Evolutionary conservation across 2,329 filamentous ascomycete species (phyloP).

Genomic region (Aplosporella prunicola): DNA sequence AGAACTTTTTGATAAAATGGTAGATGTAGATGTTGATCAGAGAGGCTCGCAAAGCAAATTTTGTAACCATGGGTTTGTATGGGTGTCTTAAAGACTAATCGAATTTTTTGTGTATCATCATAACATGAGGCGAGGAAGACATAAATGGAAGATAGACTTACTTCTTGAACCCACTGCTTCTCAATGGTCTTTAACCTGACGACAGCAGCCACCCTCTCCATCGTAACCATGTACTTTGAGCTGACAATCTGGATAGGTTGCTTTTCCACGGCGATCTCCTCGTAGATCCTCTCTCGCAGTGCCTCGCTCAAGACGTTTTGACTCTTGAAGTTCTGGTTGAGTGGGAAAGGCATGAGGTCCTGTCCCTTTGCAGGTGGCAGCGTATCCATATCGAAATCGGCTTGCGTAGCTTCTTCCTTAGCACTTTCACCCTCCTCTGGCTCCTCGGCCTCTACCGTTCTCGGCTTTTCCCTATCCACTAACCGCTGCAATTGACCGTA

Average conservation of each 20-base stretch:
- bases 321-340: conserved; percentile 62
- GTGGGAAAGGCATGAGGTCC: conserved; percentile 55
- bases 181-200: conserved; percentile 80
- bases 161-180: conserved; percentile 64
- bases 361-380: conserved; percentile 23
- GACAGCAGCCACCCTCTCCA: conserved; percentile 75
- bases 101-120: conserved; percentile 71
- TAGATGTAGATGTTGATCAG: conserved; percentile 42
- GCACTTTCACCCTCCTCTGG: conserved; percentile 17
- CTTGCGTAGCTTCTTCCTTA: conserved; percentile 8
- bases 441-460: conserved; percentile 16
- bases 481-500: conserved; percentile 38
- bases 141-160: conserved; percentile 41
- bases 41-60: conserved; percentile 64
- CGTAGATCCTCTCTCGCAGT: conserved; percentile 64
- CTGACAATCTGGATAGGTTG: conserved; percentile 65
- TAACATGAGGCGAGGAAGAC: conserved; percentile 17
- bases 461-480: background rate
- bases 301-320: conserved; percentile 64
- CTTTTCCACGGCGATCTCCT: conserved; percentile 8
- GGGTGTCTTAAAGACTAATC: conserved; percentile 99
- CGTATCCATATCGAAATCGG: conserved; percentile 10
- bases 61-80: conserved; percentile 68
- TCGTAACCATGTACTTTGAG: conserved; percentile 66
- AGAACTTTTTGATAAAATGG: conserved; percentile 7